A percentile compares a stretch with the other conserved stretches of the same genome.
These are phyloP conservation scores for Physocladia obscura DNA, from an alignment of 192 early-diverging fungal genomes.

Conservation along the genomic window DNA sequence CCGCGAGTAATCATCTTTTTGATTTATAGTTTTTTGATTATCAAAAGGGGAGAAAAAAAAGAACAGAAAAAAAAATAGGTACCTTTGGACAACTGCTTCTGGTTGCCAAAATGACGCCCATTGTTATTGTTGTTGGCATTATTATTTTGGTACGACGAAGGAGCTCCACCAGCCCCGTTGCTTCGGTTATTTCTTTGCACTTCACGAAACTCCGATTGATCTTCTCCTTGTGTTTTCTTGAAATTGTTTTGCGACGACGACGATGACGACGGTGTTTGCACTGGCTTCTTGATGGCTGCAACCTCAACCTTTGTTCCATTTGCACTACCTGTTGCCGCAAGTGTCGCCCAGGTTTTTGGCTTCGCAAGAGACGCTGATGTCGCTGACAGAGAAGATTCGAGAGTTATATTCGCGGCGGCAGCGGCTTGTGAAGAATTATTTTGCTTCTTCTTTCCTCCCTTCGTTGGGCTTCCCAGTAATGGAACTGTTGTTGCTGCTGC, in stretches of 20 bases:
- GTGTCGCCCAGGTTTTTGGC: slow-evolving; percentile 77
- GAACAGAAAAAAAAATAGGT: not conserved
- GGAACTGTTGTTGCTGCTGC: too few species aligned
- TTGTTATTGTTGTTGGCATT: not conserved
- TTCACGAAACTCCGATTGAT: not conserved
- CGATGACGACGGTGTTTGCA: not conserved
- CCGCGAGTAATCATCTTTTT: slow-evolving; percentile 9
- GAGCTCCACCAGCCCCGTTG: not conserved
- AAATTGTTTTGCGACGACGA: not conserved
- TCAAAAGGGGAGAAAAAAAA: not conserved
- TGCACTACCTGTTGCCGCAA: slow-evolving; percentile 41
- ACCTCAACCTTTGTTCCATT: slow-evolving; percentile 8
- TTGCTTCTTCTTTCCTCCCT: slow-evolving; percentile 14
- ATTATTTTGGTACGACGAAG: too few species aligned
- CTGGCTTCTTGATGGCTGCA: slow-evolving; percentile 24
- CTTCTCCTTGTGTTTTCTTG: not conserved
- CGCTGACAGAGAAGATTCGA: slow-evolving; percentile 20
- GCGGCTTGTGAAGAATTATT: not conserved
- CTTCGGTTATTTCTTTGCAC: not conserved
- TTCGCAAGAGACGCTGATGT: slow-evolving; percentile 46
- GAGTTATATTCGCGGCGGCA: not conserved
- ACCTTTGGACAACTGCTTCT: slow-evolving; percentile 15
- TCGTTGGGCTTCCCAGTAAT: slow-evolving; percentile 1
- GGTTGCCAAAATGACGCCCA: not conserved
- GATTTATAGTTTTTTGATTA: slow-evolving; percentile 8